Base-by-base conservation (phyloP, 2,329 filamentous ascomycete genomes). In the Ustilaginoidea virens region DNA sequence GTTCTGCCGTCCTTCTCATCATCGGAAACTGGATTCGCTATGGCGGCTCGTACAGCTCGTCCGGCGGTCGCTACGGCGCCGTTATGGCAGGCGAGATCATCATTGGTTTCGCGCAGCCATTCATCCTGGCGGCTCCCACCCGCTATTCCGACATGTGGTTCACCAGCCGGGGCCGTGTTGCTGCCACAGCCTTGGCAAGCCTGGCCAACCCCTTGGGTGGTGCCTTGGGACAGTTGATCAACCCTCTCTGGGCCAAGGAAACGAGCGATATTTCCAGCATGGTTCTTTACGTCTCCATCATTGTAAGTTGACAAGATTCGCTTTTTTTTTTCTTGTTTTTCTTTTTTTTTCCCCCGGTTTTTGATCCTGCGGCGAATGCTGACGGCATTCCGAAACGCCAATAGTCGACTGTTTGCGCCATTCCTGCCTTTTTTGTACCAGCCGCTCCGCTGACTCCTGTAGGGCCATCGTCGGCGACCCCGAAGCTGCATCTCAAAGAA, bases 141-240 rank as follows among this genome's bases (percentile, higher is more conserved):
- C 66, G 82, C 36, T 98, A 92, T 54, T 90, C 81, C 31, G 86
- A 94, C 48, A 60, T 93, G 34, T 96, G 90, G 90, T 96, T 96
- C 55, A 86, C 82, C 2, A 75, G 80, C 42, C 60, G 63, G 8
- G 87, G 86, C 6, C 72, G 90, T 31, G 80, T 93, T 9, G 77
- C 79, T 30, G 87, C 87, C 12, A 96, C 87, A 1, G 90, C 87
- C 1, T 46, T 93, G 20, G 76, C 78, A 14, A 86, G 75, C 35
- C 56, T 96, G 33, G 82, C 87, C 4, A 96, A 94, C 51, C 87
- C 87, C 0, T 67, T 96, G 29, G 87, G 87, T 10, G 86, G 80
- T 14, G 87, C 87, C 5, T 57, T 94, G 28, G 87, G 83, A 4
- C 83, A 96, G 55, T 61, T 96, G 24, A 72, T 96, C 30, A 74